Percentiles rank a stretch among this genome's conserved stretches.
phyloP scores from a whole-genome alignment of 768 basidiomycete species.

The Rubroboletus satanas region DNA sequence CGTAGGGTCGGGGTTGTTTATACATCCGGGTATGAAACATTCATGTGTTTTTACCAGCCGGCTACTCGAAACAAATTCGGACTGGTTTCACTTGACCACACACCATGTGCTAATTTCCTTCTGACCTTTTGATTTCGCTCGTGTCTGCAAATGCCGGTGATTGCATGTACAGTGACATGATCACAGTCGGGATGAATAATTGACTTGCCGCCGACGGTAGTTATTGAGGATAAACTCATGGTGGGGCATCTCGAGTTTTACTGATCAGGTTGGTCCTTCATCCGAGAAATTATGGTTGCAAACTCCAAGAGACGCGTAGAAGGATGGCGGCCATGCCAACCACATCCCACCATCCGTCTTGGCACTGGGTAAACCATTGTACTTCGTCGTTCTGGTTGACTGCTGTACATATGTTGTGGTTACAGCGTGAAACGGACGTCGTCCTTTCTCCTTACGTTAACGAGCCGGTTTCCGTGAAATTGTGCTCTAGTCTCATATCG shows the following conservation, averaged over 20 bases:
- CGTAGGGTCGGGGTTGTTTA: constrained; percentile 7
- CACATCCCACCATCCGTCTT: background rate
- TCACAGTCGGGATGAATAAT: background rate
- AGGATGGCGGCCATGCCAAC: background rate
- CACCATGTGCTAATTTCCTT: background rate
- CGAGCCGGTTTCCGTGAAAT: background rate
- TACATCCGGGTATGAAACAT: constrained; percentile 13
- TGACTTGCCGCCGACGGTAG: background rate
- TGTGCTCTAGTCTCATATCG: background rate
- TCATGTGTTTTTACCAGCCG: constrained; percentile 24
- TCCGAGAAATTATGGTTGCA: background rate
- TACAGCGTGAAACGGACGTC: background rate
- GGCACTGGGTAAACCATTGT: background rate
- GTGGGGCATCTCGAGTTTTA: background rate
- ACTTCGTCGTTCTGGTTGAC: background rate
- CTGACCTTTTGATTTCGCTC: background rate
- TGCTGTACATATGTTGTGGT: background rate
- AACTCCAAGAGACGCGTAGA: background rate
- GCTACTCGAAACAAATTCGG: background rate
- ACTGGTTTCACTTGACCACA: background rate
- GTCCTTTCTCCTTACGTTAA: background rate
- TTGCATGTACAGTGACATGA: background rate
- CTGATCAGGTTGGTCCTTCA: background rate
- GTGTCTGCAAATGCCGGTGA: background rate
- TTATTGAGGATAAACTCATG: background rate